Conservation (phyloP, 768 basidiomycete genomes). For the Roridomyces roridus region DNA sequence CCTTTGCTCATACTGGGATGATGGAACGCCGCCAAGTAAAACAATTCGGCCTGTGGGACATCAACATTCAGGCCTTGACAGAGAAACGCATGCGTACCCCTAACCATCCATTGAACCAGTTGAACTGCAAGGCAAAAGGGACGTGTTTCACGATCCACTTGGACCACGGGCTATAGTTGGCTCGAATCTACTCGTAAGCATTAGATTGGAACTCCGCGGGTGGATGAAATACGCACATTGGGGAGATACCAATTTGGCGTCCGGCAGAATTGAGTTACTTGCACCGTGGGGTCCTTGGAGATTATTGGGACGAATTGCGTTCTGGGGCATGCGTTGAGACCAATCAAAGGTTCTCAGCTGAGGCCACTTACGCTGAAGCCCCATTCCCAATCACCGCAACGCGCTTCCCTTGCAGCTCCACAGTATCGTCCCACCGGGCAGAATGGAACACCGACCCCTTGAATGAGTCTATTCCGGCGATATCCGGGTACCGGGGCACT, state of each 20-base stretch:
- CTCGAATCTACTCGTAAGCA: conserved; percentile 21
- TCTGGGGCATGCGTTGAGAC: conserved; percentile 35
- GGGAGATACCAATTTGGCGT: conserved; percentile 65
- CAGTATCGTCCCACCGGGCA: conserved; percentile 50
- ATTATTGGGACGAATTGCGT: conserved; percentile 67
- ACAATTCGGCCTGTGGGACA: no score
- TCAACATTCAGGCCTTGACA: no score
- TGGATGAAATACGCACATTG: conserved; percentile 43
- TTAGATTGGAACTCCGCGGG: background rate
- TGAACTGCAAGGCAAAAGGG: no score
- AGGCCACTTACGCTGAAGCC: conserved; percentile 52
- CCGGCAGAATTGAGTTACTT: conserved; percentile 64
- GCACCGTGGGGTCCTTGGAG: conserved; percentile 51
- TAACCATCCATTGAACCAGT: no score
- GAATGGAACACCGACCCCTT: conserved; percentile 60
- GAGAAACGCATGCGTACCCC: no score
- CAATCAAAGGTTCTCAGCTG: background rate
- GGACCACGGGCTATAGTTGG: no score
- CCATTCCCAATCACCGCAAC: conserved; percentile 71
- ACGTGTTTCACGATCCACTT: no score
- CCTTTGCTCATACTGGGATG: no score
- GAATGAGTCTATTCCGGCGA: conserved; percentile 45
- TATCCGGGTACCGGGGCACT: conserved; percentile 42
- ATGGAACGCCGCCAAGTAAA: no score
- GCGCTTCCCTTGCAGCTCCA: conserved; percentile 49